Percentiles rank a stretch among this genome's conserved stretches.
Conservation (phyloP, 352 stramenopile genomes). For the Saprolegnia parasitica region DNA sequence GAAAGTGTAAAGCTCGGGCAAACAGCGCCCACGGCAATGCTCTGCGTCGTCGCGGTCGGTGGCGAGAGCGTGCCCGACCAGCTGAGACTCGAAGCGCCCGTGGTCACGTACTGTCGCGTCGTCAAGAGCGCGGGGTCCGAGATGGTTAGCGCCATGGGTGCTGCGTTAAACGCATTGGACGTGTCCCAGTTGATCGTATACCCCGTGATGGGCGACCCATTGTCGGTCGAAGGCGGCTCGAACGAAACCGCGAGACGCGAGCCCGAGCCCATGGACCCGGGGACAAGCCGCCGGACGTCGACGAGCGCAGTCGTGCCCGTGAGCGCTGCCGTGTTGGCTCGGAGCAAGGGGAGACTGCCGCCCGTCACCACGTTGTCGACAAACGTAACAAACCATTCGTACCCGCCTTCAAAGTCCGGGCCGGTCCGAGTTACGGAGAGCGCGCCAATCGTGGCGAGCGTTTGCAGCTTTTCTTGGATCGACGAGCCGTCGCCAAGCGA, state of each 20-base stretch:
- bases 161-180: constrained; percentile 44
- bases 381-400: constrained; percentile 29
- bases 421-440: constrained; percentile 42
- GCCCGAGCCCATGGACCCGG: constrained; percentile 65
- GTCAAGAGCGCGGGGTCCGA: constrained; percentile 51
- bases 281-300: constrained; percentile 45
- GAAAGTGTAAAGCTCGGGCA: constrained; percentile 43
- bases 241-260: constrained; percentile 76
- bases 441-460: constrained; percentile 46
- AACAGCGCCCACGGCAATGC: constrained; percentile 32
- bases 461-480: constrained; percentile 67
- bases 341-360: constrained; percentile 19
- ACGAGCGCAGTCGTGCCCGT: constrained; percentile 44
- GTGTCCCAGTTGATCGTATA: constrained; percentile 70
- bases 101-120: constrained; percentile 48
- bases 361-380: constrained; percentile 20
- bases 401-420: constrained; percentile 29
- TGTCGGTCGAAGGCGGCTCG: constrained; percentile 53
- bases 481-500: constrained; percentile 50
- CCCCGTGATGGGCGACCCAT: constrained; percentile 58
- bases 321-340: constrained; percentile 29
- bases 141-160: constrained; percentile 45
- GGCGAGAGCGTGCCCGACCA: constrained; percentile 43
- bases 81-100: constrained; percentile 43
- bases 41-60: constrained; percentile 47